Evolutionary conservation across 441 rosid species (phyloP), one percentile per base, ranked within the genome.

Genomic region (Jatropha podagrica): DNA sequence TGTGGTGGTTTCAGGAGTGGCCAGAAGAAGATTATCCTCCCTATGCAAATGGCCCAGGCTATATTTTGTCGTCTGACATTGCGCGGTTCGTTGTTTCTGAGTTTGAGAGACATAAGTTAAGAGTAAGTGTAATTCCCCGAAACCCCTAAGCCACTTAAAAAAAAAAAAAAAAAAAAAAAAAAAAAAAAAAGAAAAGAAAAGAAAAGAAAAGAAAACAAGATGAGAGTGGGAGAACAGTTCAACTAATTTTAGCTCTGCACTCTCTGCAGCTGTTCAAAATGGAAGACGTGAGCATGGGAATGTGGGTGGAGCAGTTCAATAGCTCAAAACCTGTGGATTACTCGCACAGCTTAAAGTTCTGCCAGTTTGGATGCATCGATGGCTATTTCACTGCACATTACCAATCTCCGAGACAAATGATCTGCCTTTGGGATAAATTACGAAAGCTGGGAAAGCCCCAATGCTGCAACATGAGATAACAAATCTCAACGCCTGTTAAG

Each of bases 211-310:
- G 8, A 41, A 42, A 42, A 0, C 14, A 2, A 42, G 14, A 26
- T 7, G 14, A 71, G 44, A 9, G 61, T 26, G 37, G 20, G 32
- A 27, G 58, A 56, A 26, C 15, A 26, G 20, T 49, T 52, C 26
- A 68, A 40, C 40, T 78, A 49, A 71, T 55, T 44, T 54, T 11
- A 27, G 8, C n/a, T 7, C 40, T n/a, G 4, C 32, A 62, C 59
- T 63, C 23, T 49, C 6, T 77, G 82, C 90, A 95, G 97, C 49
- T 95, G 81, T 95, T 93, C 81, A 95, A 95, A 88, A 95, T 95
- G 99, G 99, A 95, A 81, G 99, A 95, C 58, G 98, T 95, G 78
- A 95, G 99, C 55, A 88, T 95, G 86, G 99, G 99, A 85, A 88
- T 95, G 99, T 95, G 98, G 99, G 97, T 95, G 71, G 96, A 90